Percentiles rank a stretch among this genome's conserved stretches.
Evolutionary conservation across 805 yeast species (phyloP).

Genomic region (Starmerella sp.): DNA sequence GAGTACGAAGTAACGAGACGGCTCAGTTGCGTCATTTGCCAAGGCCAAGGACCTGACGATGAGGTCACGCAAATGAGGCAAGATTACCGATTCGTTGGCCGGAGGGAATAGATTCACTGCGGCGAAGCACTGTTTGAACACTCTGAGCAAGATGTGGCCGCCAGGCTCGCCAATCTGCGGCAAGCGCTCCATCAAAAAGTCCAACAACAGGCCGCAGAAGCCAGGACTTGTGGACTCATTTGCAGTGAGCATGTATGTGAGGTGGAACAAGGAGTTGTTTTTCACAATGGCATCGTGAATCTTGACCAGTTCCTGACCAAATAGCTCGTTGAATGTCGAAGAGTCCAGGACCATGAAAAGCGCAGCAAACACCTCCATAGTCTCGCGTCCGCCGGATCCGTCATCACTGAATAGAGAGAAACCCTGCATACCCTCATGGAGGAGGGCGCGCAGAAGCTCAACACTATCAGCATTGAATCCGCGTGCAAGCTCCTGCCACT

Average conservation of each 20-base stretch:
- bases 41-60: slow-evolving; percentile 68
- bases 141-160: slow-evolving; percentile 59
- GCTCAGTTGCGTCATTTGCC: slow-evolving; percentile 81
- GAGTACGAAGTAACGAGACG: slow-evolving; percentile 76
- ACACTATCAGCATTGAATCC: slow-evolving; percentile 78
- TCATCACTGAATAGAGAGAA: slow-evolving; percentile 54
- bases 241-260: slow-evolving; percentile 88
- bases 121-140: slow-evolving; percentile 90
- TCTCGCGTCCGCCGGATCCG: slow-evolving; percentile 77
- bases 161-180: slow-evolving; percentile 73
- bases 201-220: slow-evolving; percentile 71
- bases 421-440: slow-evolving; percentile 76
- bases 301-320: slow-evolving; percentile 65
- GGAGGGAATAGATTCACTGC: slow-evolving; percentile 82
- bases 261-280: slow-evolving; percentile 75
- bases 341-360: slow-evolving; percentile 90
- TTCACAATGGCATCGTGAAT: slow-evolving; percentile 67
- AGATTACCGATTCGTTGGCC: slow-evolving; percentile 72
- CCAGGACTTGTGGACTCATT: slow-evolving; percentile 91
- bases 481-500: slow-evolving; percentile 80
- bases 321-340: slow-evolving; percentile 87
- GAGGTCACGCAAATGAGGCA: slow-evolving; percentile 77
- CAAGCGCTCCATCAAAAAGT: slow-evolving; percentile 64
- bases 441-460: slow-evolving; percentile 58
- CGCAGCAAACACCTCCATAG: slow-evolving; percentile 91